Evolutionary conservation across 208 protist species (phyloP), one percentile per base, ranked within the genome.

Genomic region (Leishmania braziliensis): DNA sequence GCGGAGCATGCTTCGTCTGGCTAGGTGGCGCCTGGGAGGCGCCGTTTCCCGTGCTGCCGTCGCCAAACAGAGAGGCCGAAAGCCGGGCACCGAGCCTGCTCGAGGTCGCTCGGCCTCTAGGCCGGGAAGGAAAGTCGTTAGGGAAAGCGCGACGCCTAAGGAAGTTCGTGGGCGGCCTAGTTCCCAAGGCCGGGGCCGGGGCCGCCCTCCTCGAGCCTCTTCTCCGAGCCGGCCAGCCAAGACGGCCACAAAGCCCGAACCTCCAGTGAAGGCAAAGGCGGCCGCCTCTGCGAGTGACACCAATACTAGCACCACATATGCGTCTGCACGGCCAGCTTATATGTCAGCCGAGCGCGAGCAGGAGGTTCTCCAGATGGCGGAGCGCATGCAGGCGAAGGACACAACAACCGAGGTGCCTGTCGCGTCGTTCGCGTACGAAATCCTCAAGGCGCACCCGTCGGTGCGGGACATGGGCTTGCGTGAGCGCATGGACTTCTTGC

Each of bases 401-500:
- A 58, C 95, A 16, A 89, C 88, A 33, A 92, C 91, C 0, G 95
- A 96, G 46, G 91, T 96, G 23, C 95, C 95, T 3, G 95, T 97
- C 6, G 90, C 95, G 36, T 93, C 95, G 3, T 97, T 96, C 79
- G 92, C 90, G 3, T 95, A 92, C 74, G 91, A 95, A 56, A 89
- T 97, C 23, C 77, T 97, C 26, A 93, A 95, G 75, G 83, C 86
- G 43, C 91, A 97, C 77, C 95, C 95, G 5, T 96, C 93, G 2
- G 90, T 97, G 77, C 91, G 92, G 5, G 81, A 87, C 60, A 96
- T 96, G 91, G 92, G 92, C 18, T 72, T 97, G 50, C 89, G 91
- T 8, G 95, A 97, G 83, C 90, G 95, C n/a, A 96, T 97, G 92
- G 88, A 93, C 76, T 96, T 97, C 77, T 77, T 96, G 33, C 89